Base-by-base conservation (phyloP, 1,139 yeast species). In the Yamadazyma songkhlaensis region DNA sequence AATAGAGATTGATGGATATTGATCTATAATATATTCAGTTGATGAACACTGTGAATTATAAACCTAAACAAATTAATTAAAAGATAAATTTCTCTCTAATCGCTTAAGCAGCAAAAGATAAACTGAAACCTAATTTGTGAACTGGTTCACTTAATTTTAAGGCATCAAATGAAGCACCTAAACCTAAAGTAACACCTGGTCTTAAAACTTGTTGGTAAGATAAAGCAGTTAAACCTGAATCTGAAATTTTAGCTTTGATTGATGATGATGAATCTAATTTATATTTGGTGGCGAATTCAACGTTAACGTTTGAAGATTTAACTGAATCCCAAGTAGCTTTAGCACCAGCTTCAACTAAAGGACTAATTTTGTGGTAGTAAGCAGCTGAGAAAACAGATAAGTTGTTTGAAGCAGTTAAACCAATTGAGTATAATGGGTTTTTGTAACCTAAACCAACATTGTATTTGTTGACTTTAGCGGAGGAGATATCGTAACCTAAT, bases 221-320 rank as follows among this genome's bases (percentile, higher is more conserved):
- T 60, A 92, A 74, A 49, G 96, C 92, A 55, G 97, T 87, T 59
- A 89, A 76, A 73, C 98, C 98, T 51, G 94, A 84, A 72, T 92
- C 96, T 62, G 96, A 92, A 59, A 94, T 80, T 82, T 90, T 92
- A 55, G 95, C 97, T 84, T 90, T 90, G 65, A 89, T 85, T 60
- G 86, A 89, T 50, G 97, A 82, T 50, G 94, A 64, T 44, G 77
- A 67, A 74, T 92, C 97, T 61, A 92, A 81, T 54, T 77, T 73
- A 80, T 92, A 92, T 81, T 88, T 90, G 67, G 97, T 81, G 57
- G 97, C 98, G 54, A 90, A 87, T 77, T 94, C 98, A 59, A 94
- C 82, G 52, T 69, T 70, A 52, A 88, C 80, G 57, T 72, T 72
- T 48, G 86, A 73, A 66, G 88, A 82, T 64, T 72, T 72, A 56